These are phyloP conservation scores for Saxophila tyrrhenica DNA, from an alignment of 495 filamentous ascomycete species.

Conservation along the genomic window DNA sequence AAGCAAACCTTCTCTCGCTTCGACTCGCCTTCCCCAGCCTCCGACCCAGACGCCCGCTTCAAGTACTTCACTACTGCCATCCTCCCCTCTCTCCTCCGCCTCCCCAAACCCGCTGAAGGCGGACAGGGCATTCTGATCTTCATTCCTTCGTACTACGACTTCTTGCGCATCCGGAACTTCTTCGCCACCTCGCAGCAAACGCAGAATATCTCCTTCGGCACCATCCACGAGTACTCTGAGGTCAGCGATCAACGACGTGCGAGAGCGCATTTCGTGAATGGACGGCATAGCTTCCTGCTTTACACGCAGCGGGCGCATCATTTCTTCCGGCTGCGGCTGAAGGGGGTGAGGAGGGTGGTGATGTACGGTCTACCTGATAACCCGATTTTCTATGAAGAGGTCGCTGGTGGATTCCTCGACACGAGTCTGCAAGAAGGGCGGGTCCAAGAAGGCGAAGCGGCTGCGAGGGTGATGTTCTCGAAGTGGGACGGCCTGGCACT, in stretches of 20 bases:
- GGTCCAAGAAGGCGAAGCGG: slow-evolving; percentile 26
- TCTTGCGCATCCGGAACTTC: slow-evolving; percentile 83
- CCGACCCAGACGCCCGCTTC: slow-evolving; percentile 85
- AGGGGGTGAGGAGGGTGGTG: slow-evolving; percentile 66
- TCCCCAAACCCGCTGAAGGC: slow-evolving; percentile 35
- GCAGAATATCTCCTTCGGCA: slow-evolving; percentile 63
- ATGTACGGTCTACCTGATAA: slow-evolving; percentile 89
- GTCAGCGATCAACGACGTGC: slow-evolving; percentile 66
- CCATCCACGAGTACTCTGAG: slow-evolving; percentile 78
- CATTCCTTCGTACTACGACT: slow-evolving; percentile 87
- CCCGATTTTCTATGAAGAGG: slow-evolving; percentile 74
- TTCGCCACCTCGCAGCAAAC: slow-evolving; percentile 63
- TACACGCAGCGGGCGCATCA: slow-evolving; percentile 93
- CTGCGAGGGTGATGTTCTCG: slow-evolving; percentile 65
- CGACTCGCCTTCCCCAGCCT: slow-evolving; percentile 50
- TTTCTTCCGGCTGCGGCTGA: slow-evolving; percentile 70
- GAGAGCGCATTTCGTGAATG: slow-evolving; percentile 73
- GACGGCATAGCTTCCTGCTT: slow-evolving; percentile 68
- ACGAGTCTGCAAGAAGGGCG: slow-evolving; percentile 43
- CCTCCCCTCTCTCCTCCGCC: slow-evolving; percentile 58
- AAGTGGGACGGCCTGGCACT: slow-evolving; percentile 80
- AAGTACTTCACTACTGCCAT: slow-evolving; percentile 74
- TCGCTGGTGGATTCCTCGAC: slow-evolving; percentile 58
- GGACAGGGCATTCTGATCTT: slow-evolving; percentile 62
- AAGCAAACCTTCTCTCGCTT: slow-evolving; percentile 90